A percentile compares a stretch with the other conserved stretches of the same genome.
Conservation (phyloP, 768 basidiomycete genomes). For the Exsudoporus frostii region DNA sequence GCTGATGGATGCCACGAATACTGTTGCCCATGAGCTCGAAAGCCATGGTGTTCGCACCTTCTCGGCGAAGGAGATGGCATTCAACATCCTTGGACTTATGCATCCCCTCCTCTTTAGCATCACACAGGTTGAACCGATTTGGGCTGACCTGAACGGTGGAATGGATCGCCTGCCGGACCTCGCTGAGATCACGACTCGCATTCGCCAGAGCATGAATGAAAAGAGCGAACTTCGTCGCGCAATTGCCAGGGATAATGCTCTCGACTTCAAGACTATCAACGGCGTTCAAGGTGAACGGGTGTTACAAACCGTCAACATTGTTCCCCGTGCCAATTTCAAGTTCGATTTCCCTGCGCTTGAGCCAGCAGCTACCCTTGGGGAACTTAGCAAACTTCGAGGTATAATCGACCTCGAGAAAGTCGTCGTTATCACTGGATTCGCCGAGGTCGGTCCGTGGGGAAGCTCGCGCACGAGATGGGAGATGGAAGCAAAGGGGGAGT, state of each 20-base stretch:
- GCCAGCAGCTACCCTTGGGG: slow-evolving; percentile 57
- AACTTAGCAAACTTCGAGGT: slow-evolving; percentile 78
- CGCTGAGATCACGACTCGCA: slow-evolving; percentile 85
- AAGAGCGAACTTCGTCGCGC: slow-evolving; percentile 93
- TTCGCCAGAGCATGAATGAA: slow-evolving; percentile 75
- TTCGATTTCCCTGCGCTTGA: slow-evolving; percentile 93
- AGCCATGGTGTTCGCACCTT: slow-evolving; percentile 93
- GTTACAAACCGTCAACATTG: slow-evolving; percentile 86
- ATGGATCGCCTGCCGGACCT: slow-evolving; percentile 97
- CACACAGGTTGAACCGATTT: slow-evolving; percentile 98
- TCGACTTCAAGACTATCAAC: slow-evolving; percentile 91
- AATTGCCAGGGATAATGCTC: slow-evolving; percentile 88
- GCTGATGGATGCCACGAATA: slow-evolving; percentile 93
- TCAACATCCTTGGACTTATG: slow-evolving; percentile 99
- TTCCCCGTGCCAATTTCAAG: slow-evolving; percentile 97
- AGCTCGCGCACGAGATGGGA: slow-evolving; percentile 98
- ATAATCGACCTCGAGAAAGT: slow-evolving; percentile 96
- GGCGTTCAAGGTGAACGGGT: slow-evolving; percentile 91
- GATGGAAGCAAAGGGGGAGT: slow-evolving; percentile 97
- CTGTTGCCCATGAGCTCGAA: slow-evolving; percentile 92
- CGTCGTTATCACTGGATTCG: slow-evolving; percentile 93
- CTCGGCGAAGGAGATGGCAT: slow-evolving; percentile 99
- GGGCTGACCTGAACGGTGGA: slow-evolving; percentile 97
- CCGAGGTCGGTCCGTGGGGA: slow-evolving; percentile 98
- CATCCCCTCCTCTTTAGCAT: slow-evolving; percentile 99